Conservation (phyloP, 306 rosid genomes). For the Casuarina equisetifolia region DNA sequence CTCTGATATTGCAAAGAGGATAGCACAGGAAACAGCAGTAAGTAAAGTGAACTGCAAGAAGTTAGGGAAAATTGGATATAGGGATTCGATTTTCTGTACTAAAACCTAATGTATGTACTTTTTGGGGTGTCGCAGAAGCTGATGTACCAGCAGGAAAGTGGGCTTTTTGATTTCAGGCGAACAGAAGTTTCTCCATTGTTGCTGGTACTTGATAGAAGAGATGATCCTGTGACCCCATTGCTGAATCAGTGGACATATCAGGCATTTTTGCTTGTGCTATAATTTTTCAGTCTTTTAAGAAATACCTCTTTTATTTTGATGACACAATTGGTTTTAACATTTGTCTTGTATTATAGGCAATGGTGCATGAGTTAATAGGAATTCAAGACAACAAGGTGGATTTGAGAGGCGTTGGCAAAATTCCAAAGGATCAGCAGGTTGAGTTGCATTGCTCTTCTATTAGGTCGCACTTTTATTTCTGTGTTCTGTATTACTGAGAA, state of each 20-base stretch:
- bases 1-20: conserved; percentile 82
- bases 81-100: neutral
- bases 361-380: conserved; percentile 96
- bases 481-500: conserved; percentile 24
- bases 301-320: conserved; percentile 13
- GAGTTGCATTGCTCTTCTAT: conserved; percentile 26
- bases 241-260: conserved; percentile 98
- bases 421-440: conserved; percentile 92
- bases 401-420: conserved; percentile 66
- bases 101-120: conserved; percentile 30
- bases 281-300: conserved; percentile 14
- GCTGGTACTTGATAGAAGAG: conserved; percentile 94
- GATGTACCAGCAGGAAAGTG: conserved; percentile 95
- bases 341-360: conserved; percentile 56
- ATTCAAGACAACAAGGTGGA: conserved; percentile 95
- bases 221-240: conserved; percentile 90
- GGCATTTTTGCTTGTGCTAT: conserved; percentile 42
- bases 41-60: conserved; percentile 25
- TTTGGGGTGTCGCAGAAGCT: conserved; percentile 69
- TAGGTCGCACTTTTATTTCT: conserved; percentile 13
- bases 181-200: conserved; percentile 83
- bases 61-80: neutral
- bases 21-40: conserved; percentile 87
- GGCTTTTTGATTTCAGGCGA: conserved; percentile 92
- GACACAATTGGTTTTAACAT: conserved; percentile 12